A percentile compares a stretch with the other conserved stretches of the same genome.
Evolutionary conservation across 805 yeast genomes (phyloP).

Genomic region (Kockiozyma suomiensis): DNA sequence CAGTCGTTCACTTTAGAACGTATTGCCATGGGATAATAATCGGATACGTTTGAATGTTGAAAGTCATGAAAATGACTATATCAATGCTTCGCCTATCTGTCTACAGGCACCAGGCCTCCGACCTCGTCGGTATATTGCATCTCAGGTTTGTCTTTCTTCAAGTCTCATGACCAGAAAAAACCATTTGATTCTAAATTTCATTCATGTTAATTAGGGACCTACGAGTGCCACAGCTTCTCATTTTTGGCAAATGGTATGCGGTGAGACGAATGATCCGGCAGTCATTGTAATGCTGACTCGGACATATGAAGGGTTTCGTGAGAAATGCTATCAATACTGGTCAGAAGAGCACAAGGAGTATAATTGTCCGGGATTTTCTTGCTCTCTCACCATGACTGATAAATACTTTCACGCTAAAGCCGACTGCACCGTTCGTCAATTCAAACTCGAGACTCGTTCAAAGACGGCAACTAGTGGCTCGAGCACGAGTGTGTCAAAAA

Average conservation of each 20-base stretch:
- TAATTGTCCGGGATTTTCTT: slow-evolving; percentile 6
- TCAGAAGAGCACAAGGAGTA: slow-evolving; percentile 40
- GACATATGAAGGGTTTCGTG: slow-evolving; percentile 70
- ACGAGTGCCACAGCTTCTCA: slow-evolving; percentile 70
- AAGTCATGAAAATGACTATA: slow-evolving; percentile 55
- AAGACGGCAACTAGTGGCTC: slow-evolving; percentile 20
- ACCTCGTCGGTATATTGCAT: slow-evolving; percentile 41
- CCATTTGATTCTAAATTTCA: background rate
- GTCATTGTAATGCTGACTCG: slow-evolving; percentile 77
- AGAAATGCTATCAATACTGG: slow-evolving; percentile 88
- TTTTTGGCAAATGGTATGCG: slow-evolving; percentile 77
- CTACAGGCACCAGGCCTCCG: slow-evolving; percentile 40
- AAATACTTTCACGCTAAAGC: slow-evolving; percentile 17
- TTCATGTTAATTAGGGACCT: slow-evolving; percentile 68
- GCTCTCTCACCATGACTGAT: slow-evolving; percentile 1
- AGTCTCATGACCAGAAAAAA: too few relatives aligned
- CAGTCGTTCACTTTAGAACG: slow-evolving; percentile 42
- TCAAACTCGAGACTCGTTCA: slow-evolving; percentile 15
- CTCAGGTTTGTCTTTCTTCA: slow-evolving; percentile 46
- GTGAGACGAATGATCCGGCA: slow-evolving; percentile 64
- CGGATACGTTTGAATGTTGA: slow-evolving; percentile 56
- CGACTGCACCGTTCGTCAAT: slow-evolving; percentile 27
- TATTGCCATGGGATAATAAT: slow-evolving; percentile 73
- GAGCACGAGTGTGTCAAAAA: slow-evolving; percentile 27
- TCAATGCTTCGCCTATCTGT: slow-evolving; percentile 80